Evolutionary conservation across 2,329 filamentous ascomycete genomes (phyloP).

Genomic region (Verticillium alfalfae): DNA sequence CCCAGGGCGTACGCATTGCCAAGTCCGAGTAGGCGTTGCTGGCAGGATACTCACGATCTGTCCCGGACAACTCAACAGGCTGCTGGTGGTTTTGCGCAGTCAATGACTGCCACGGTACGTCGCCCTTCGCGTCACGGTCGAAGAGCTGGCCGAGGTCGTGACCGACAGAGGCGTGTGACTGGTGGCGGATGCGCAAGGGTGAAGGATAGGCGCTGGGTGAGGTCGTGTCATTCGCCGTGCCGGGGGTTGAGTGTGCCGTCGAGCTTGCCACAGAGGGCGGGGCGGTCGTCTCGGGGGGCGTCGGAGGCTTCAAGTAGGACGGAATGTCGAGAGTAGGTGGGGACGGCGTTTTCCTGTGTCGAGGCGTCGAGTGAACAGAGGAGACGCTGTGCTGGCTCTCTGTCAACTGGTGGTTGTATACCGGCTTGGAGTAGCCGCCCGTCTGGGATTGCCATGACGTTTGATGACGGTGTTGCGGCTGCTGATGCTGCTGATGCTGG

Average conservation of each 20-base stretch:
- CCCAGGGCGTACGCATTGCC: neutral
- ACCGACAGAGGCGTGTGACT: neutral
- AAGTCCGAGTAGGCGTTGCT: neutral
- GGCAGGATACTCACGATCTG: neutral
- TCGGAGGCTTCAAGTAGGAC: neutral
- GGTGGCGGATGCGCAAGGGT: conserved; percentile 5
- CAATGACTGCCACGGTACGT: conserved; percentile 2
- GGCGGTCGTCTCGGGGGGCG: neutral
- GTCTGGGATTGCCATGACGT: neutral
- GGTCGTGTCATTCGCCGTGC: neutral
- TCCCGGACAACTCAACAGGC: neutral
- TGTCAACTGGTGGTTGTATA: neutral
- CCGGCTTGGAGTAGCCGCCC: neutral
- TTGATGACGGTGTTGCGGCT: neutral
- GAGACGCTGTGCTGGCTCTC: neutral
- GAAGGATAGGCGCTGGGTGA: conserved; percentile 2
- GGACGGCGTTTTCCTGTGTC: neutral
- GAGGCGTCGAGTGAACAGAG: neutral
- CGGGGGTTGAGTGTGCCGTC: neutral
- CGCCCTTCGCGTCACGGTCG: neutral
- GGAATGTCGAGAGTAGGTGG: neutral
- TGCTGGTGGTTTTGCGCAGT: conserved; percentile 2
- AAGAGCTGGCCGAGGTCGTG: neutral
- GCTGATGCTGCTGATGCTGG: neutral
- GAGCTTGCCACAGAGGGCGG: neutral